phyloP scores from a whole-genome alignment of 495 filamentous ascomycete genomes.

The Talaromyces proteolyticus region DNA sequence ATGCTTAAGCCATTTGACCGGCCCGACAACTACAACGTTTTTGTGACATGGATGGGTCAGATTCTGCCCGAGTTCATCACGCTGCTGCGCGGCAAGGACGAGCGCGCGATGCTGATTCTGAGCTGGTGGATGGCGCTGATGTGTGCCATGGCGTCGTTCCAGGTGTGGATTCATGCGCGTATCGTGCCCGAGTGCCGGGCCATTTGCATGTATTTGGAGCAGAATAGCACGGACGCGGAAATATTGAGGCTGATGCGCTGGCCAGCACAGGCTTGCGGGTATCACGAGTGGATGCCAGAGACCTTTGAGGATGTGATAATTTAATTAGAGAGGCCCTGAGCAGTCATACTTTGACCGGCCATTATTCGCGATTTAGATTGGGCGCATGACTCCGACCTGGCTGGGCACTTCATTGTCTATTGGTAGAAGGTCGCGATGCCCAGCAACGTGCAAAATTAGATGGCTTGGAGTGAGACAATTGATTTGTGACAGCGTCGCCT shows the following conservation, averaged over 20 bases:
- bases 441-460: too few species aligned
- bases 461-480: too few species aligned
- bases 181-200: constrained; percentile 36
- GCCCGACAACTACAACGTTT: constrained; percentile 12
- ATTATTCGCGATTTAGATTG: too few species aligned
- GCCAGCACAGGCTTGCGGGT: constrained; percentile 75
- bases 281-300: constrained; percentile 23
- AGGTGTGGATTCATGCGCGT: constrained; percentile 27
- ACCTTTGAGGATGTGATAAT: background rate
- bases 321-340: background rate
- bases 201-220: constrained; percentile 38
- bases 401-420: too few species aligned
- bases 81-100: constrained; percentile 29
- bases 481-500: too few species aligned
- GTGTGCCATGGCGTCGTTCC: constrained; percentile 24
- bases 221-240: constrained; percentile 15
- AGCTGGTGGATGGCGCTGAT: constrained; percentile 39
- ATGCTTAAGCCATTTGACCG: constrained; percentile 10
- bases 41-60: constrained; percentile 30
- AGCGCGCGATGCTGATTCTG: constrained; percentile 36
- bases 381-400: too few species aligned
- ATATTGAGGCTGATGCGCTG: constrained; percentile 21
- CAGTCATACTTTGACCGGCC: too few species aligned
- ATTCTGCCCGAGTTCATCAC: constrained; percentile 24
- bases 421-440: too few species aligned